Evolutionary conservation across 768 basidiomycete species (phyloP).

Genomic region (Nidularia pulvinata): DNA sequence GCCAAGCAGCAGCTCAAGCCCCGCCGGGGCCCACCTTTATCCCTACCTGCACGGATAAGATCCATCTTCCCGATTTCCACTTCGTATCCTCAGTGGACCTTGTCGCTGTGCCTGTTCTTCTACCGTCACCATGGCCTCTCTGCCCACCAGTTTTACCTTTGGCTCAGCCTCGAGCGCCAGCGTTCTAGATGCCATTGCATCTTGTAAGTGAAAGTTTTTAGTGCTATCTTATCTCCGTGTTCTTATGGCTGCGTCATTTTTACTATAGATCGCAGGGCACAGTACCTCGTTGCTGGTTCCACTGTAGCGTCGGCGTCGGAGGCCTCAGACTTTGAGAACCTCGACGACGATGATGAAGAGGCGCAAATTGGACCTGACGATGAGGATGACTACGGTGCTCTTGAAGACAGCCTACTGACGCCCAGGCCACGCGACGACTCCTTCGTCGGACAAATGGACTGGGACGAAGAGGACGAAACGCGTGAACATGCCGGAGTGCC

Average conservation of each 20-base stretch:
- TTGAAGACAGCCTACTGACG: slow-evolving; percentile 1
- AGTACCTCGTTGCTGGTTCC: slow-evolving; percentile 63
- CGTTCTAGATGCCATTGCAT: slow-evolving; percentile 56
- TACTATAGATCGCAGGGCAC: slow-evolving; percentile 61
- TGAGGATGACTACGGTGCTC: slow-evolving; percentile 9
- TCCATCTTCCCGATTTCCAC: background rate
- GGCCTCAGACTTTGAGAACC: slow-evolving; percentile 28
- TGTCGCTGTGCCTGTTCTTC: background rate
- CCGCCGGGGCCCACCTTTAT: background rate
- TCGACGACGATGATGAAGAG: slow-evolving; percentile 31
- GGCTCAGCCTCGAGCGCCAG: slow-evolving; percentile 50
- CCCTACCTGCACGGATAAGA: background rate
- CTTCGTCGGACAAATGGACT: slow-evolving; percentile 22
- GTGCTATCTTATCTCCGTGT: background rate
- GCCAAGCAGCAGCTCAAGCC: background rate
- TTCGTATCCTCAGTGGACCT: too few relatives aligned
- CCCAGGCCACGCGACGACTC: slow-evolving; percentile 16
- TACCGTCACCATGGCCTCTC: slow-evolving; percentile 40
- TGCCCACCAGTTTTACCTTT: slow-evolving; percentile 39
- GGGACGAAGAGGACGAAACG: slow-evolving; percentile 28
- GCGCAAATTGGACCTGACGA: slow-evolving; percentile 17
- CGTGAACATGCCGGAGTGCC: background rate
- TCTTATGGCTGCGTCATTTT: background rate
- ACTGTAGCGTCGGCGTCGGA: slow-evolving; percentile 52
- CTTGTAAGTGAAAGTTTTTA: slow-evolving; percentile 39